These are phyloP conservation scores for Candida alai DNA, from an alignment of 805 yeast species.

Conservation along the genomic window DNA sequence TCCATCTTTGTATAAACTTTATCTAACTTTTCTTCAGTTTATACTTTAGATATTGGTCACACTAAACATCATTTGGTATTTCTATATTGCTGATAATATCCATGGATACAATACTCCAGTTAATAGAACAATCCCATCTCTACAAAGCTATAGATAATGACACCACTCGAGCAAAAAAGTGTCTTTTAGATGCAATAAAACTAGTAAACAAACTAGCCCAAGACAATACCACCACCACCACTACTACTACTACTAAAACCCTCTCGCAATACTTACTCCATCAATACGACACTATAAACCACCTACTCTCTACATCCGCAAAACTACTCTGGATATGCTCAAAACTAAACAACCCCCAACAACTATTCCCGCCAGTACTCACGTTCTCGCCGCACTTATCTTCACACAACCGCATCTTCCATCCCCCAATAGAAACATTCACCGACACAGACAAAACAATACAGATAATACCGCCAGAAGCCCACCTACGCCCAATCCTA, in stretches of 20 bases:
- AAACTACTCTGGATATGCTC: conserved; percentile 28
- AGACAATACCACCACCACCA: neutral
- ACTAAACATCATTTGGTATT: too few species aligned
- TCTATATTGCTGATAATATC: too few species aligned
- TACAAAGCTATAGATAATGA: conserved; percentile 14
- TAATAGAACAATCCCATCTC: conserved; percentile 16
- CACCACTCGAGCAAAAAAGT: conserved; percentile 13
- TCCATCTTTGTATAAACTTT: too few species aligned
- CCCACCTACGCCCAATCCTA: conserved; percentile 6
- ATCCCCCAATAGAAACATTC: neutral
- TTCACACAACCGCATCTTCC: conserved; percentile 10
- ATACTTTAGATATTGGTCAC: too few species aligned
- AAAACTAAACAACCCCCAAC: conserved; percentile 8
- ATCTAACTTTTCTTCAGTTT: too few species aligned
- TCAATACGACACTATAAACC: conserved; percentile 16
- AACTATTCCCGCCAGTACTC: conserved; percentile 20
- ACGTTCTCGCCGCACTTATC: conserved; percentile 11
- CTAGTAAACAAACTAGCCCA: conserved; percentile 18
- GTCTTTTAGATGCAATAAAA: conserved; percentile 22
- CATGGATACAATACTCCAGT: conserved; percentile 1
- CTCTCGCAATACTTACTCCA: conserved; percentile 20
- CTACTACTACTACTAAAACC: conserved; percentile 4
- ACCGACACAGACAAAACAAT: conserved; percentile 7
- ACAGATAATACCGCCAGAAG: conserved; percentile 14
- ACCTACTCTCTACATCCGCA: conserved; percentile 9